These are phyloP conservation scores for Tuber brumale DNA, from an alignment of 495 filamentous ascomycete species.

Conservation along the genomic window DNA sequence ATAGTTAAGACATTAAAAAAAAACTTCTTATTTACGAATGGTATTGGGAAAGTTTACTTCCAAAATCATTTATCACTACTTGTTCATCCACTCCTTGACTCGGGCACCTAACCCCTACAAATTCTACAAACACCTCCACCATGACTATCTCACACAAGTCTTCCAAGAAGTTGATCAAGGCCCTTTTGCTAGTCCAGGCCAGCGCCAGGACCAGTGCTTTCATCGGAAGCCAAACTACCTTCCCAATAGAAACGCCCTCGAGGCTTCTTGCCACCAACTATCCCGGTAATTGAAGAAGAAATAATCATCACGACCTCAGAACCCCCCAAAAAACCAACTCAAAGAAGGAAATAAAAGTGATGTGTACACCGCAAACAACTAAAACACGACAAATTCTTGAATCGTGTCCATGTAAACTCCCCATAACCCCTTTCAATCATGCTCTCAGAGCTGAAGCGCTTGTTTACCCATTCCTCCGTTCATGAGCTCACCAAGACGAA, in stretches of 20 bases:
- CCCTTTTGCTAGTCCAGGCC: background rate
- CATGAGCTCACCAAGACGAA: constrained; percentile 1
- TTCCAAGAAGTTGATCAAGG: background rate
- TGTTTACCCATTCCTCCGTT: background rate
- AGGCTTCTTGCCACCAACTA: background rate
- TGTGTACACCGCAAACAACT: background rate
- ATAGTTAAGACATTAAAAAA: background rate
- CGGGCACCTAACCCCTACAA: background rate
- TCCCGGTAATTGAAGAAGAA: background rate
- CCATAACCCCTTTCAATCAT: background rate
- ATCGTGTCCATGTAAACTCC: background rate
- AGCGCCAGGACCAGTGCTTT: background rate
- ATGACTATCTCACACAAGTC: background rate
- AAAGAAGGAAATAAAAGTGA: background rate
- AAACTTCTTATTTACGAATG: background rate
- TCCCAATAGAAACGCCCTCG: background rate
- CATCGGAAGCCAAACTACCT: background rate
- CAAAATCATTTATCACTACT: background rate
- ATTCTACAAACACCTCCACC: background rate
- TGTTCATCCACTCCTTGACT: background rate
- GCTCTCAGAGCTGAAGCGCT: background rate
- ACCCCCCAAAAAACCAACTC: background rate
- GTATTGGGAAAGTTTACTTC: background rate
- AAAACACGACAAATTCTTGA: background rate
- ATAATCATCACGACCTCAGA: background rate